Conservation (phyloP, 169 alveolate species). For the Cryptosporidium meleagridis region DNA sequence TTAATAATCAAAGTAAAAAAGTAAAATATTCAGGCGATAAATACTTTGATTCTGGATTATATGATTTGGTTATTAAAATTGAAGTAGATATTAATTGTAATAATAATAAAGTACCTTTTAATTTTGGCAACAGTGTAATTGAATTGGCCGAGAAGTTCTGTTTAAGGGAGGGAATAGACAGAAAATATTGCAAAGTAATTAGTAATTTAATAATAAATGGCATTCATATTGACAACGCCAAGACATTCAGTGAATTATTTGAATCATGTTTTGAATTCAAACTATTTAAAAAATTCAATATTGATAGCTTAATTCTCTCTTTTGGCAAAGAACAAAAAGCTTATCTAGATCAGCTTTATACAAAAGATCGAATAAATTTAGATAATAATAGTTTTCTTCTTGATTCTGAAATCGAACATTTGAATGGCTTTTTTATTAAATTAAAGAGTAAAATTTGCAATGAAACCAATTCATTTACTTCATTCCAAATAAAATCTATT, state of each 20-base stretch:
- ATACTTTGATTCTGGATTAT: constrained; percentile 14
- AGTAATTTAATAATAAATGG: constrained; percentile 7
- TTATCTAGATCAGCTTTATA: not conserved
- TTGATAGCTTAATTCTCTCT: constrained; percentile 32
- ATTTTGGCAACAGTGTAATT: constrained; percentile 28
- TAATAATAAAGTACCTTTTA: constrained; percentile 25
- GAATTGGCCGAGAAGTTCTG: constrained; percentile 43
- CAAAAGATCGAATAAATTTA: not conserved
- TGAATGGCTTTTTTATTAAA: constrained; percentile 17
- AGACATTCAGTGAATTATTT: not conserved
- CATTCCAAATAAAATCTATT: constrained; percentile 3
- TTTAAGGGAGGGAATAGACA: constrained; percentile 36
- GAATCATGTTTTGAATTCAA: constrained; percentile 20
- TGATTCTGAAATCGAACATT: constrained; percentile 15
- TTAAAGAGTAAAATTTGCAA: not conserved
- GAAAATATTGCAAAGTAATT: constrained; percentile 10
- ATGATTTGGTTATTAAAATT: constrained; percentile 15
- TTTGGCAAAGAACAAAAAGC: not conserved
- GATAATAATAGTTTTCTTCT: not conserved
- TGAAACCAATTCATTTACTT: not conserved
- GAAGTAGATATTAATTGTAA: not conserved
- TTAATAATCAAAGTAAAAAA: not conserved
- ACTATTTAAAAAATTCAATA: constrained; percentile 27
- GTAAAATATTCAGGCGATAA: constrained; percentile 23
- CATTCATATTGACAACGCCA: not conserved